A percentile compares a stretch with the other conserved stretches of the same genome.
Conservation (phyloP, 441 rosid genomes). For the Mallotus japonicus region DNA sequence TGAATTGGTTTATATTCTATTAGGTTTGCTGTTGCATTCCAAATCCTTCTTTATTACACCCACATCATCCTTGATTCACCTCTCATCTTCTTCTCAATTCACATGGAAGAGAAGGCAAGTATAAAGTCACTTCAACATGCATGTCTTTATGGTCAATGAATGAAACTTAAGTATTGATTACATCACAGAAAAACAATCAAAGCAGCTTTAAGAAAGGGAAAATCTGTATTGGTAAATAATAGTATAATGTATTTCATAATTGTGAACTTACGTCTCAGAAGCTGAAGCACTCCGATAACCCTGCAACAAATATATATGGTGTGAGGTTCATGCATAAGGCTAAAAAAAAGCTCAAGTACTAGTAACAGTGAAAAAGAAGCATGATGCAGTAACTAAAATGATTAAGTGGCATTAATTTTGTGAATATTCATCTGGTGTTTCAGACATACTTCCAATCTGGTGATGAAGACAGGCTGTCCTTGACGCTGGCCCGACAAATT, state of each 20-base stretch:
- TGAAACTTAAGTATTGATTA: neutral
- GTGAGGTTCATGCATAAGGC: slow-evolving; percentile 24
- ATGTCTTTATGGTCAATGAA: slow-evolving; percentile 4
- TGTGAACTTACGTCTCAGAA: slow-evolving; percentile 74
- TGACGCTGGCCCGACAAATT: slow-evolving; percentile 92
- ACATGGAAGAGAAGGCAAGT: slow-evolving; percentile 1
- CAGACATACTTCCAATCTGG: slow-evolving; percentile 81
- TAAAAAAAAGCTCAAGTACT: slow-evolving; percentile 3
- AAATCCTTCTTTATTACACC: neutral
- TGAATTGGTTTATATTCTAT: neutral
- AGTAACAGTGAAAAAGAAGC: slow-evolving; percentile 11
- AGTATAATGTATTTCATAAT: neutral
- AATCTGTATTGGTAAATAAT: neutral
- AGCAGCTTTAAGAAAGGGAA: slow-evolving; percentile 16
- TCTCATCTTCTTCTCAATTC: neutral
- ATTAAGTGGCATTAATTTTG: slow-evolving; percentile 11
- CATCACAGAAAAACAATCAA: neutral
- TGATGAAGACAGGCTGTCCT: slow-evolving; percentile 96
- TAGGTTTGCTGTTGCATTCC: neutral
- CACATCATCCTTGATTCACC: neutral
- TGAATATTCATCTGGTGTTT: slow-evolving; percentile 20
- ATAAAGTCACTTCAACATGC: neutral
- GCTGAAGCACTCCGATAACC: slow-evolving; percentile 91
- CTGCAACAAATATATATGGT: slow-evolving; percentile 48
- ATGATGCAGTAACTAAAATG: slow-evolving; percentile 18